Base-by-base conservation (phyloP, 208 protist genomes). In the Leishmania aethiopica region DNA sequence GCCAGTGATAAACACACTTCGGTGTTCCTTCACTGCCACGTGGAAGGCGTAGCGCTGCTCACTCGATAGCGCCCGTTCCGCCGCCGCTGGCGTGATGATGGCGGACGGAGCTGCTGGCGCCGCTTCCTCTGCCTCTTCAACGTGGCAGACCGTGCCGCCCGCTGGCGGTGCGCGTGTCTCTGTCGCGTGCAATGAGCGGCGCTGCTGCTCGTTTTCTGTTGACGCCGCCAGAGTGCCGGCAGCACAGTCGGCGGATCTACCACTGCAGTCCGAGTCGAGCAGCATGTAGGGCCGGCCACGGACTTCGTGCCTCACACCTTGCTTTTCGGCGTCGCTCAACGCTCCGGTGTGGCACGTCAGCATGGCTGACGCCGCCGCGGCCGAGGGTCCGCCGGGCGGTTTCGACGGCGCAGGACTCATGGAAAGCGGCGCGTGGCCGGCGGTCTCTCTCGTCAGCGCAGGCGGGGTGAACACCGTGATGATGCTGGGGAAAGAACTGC, bases 1-100 rank as follows among this genome's bases (percentile, higher is more conserved):
- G 49, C 96, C 96, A 49, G 93, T 96, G 76, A 98, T 92, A 80
- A 97, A 96, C 28, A 97, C 84, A 69, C 82, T 95, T 42, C 90
- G 87, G 32, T 77, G 75, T 45, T 91, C 84, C 22, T 88, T 80
- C 0, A 95, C 79, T 57, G 77, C 81, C 57, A 88, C 67, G 81
- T 93, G 82, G 83, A 89, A 88, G 32, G 87, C 83, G 49, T 81
- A 75, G 51, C 82, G 77, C 83, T 97, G 95, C 83, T 97, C 91
- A 3, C 84, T 86, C 1, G 92, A 96, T 11, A 97, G 73, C 47
- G 60, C 32, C 40, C 22, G 69, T 35, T 32, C 28, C 42, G 11
- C 11, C 10, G 28, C 25, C 15, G 62, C 42, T 2, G 45, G 49
- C 51, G 67, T n/a, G 19, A 49, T 70, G 57, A 75, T 67, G 32